Percentiles rank a stretch among this genome's conserved stretches.
Evolutionary conservation across 345 rosid species (phyloP).

Genomic region (Brassica cretica): DNA sequence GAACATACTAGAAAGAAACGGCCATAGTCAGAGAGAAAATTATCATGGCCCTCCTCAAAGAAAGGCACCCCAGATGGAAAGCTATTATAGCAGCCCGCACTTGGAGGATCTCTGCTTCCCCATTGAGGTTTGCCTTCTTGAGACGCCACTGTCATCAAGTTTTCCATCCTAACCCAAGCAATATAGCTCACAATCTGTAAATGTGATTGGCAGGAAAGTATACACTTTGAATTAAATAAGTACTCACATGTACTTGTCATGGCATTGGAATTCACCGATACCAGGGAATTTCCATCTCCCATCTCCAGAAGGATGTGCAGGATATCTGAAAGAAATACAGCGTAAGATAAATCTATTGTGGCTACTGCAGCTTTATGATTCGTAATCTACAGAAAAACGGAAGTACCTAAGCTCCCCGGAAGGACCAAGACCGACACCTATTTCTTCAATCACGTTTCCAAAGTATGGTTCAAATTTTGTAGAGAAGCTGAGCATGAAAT

Average conservation of each 20-base stretch:
- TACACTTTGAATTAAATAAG: constrained; percentile 29
- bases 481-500: constrained; percentile 51
- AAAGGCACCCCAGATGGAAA: constrained; percentile 58
- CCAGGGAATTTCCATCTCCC: constrained; percentile 76
- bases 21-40: constrained; percentile 69
- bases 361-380: constrained; percentile 17
- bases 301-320: constrained; percentile 65
- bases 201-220: background rate
- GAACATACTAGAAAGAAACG: constrained; percentile 65
- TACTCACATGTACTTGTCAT: constrained; percentile 72
- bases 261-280: constrained; percentile 74
- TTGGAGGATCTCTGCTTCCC: constrained; percentile 60
- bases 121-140: constrained; percentile 65
- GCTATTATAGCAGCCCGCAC: constrained; percentile 66
- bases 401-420: constrained; percentile 64
- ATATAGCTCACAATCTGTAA: constrained; percentile 26
- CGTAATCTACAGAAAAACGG: constrained; percentile 21
- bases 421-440: constrained; percentile 71
- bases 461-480: constrained; percentile 44
- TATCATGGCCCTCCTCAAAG: constrained; percentile 65
- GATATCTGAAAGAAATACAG: constrained; percentile 50
- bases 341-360: constrained; percentile 16
- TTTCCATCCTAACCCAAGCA: constrained; percentile 57
- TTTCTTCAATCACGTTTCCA: constrained; percentile 64
- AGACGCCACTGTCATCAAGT: constrained; percentile 63